Evolutionary conservation across 192 early-diverging fungal species (phyloP), one percentile per base, ranked within the genome.

Genomic region (Entomortierella beljakovae): DNA sequence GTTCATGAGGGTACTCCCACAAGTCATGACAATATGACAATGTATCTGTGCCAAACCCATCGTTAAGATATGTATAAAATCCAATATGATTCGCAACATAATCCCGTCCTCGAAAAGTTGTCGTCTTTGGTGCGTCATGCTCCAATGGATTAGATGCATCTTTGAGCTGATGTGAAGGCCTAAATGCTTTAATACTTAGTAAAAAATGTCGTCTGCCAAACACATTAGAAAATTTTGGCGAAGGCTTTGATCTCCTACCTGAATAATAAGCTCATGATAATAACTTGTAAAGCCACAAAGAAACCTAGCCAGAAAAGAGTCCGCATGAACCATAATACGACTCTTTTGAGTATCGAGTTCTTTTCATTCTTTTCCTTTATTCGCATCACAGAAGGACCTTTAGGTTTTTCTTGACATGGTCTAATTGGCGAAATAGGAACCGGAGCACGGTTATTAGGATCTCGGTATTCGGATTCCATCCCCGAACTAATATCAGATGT

Each of bases 1-100:
- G 7, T 23, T 64, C 61, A 3, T 22, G 8, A 1, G 61, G 32
- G 26, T 52, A 53, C 33, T 51, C 61, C 61, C 61, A 64, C 4
- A 69, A 33, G 49, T 69, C 67, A 32, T 69, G 67, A 23, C 67
- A 69, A 11, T 69, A 69, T 1, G 57, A 56, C 26, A 69, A 34
- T 1, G 56, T 69, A 18, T 69, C 57, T 3, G 23, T 48, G 20
- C 67, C 67, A 38, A 60, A 69, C 1, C 67, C 67, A 22, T 58
- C 67, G 29, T 58, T 26, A 20, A 69, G 33, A 26, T 60, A 38
- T 15, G 67, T 69, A n/a, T 60, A 69, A 35, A 59, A 69, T 35
- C 67, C 67, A 26, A 29, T 16, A 4, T 69, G 67, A 28, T 37
- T 57, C 7, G 67, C 56, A 1, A 60, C 49, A 60, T 69, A 69